These are phyloP conservation scores for Tuber melanosporum DNA, from an alignment of 495 filamentous ascomycete species.

Conservation along the genomic window DNA sequence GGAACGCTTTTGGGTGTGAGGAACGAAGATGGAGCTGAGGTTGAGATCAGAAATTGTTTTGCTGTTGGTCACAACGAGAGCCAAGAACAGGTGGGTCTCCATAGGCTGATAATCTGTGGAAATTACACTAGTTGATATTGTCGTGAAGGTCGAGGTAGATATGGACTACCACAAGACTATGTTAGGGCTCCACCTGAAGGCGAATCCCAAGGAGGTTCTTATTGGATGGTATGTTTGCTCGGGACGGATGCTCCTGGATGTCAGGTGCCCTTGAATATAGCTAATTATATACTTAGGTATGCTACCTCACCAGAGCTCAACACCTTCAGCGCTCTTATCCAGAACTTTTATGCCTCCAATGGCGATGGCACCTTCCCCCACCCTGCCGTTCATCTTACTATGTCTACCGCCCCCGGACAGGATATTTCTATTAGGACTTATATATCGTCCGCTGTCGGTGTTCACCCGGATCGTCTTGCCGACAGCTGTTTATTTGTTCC, in stretches of 20 bases:
- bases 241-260: background rate
- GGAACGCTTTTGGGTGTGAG: slow-evolving; percentile 87
- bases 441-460: slow-evolving; percentile 88
- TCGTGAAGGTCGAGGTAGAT: slow-evolving; percentile 76
- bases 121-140: background rate
- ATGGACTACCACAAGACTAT: slow-evolving; percentile 99
- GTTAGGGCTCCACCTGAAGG: slow-evolving; percentile 86
- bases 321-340: slow-evolving; percentile 94
- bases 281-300: slow-evolving; percentile 49
- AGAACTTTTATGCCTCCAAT: slow-evolving; percentile 97
- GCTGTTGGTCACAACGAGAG: slow-evolving; percentile 97
- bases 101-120: background rate
- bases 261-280: background rate
- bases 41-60: slow-evolving; percentile 90
- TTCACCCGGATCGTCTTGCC: slow-evolving; percentile 85
- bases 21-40: slow-evolving; percentile 91
- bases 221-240: slow-evolving; percentile 62
- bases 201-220: slow-evolving; percentile 85
- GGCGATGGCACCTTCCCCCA: slow-evolving; percentile 95
- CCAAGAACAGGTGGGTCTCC: slow-evolving; percentile 61
- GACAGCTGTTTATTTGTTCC: slow-evolving; percentile 95
- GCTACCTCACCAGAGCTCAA: slow-evolving; percentile 92
- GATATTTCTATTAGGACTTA: slow-evolving; percentile 83
- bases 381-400: slow-evolving; percentile 91
- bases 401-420: slow-evolving; percentile 76